Evolutionary conservation across 1,139 yeast genomes (phyloP).

Genomic region (Tardiomyces digboiensis): DNA sequence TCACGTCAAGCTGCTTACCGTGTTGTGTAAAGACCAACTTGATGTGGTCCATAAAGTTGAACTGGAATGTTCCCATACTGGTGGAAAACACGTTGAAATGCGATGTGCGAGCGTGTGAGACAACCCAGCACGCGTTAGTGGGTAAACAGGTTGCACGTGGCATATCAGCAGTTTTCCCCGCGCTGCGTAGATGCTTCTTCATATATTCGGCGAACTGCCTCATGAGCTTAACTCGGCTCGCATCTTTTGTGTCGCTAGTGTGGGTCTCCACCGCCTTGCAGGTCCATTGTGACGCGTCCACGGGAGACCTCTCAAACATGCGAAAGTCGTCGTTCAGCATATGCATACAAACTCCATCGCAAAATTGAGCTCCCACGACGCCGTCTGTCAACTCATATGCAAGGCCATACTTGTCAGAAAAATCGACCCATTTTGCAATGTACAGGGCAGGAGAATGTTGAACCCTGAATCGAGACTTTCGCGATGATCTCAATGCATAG

Average conservation of each 20-base stretch:
- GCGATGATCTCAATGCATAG: slow-evolving; percentile 6
- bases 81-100: slow-evolving; percentile 87
- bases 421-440: slow-evolving; percentile 96
- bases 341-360: slow-evolving; percentile 72
- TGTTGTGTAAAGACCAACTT: slow-evolving; percentile 71
- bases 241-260: slow-evolving; percentile 12
- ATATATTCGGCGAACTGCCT: slow-evolving; percentile 25
- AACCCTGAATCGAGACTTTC: slow-evolving; percentile 6
- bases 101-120: slow-evolving; percentile 27
- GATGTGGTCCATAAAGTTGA: slow-evolving; percentile 92
- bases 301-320: slow-evolving; percentile 8
- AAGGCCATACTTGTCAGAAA: slow-evolving; percentile 91
- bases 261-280: slow-evolving; percentile 6
- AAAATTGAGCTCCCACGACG: slow-evolving; percentile 86
- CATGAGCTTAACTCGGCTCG: slow-evolving; percentile 20
- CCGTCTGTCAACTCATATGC: slow-evolving; percentile 88
- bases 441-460: slow-evolving; percentile 23
- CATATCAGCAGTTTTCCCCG: slow-evolving; percentile 25
- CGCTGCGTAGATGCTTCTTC: slow-evolving; percentile 22
- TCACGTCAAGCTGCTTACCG: slow-evolving; percentile 71
- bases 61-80: slow-evolving; percentile 88
- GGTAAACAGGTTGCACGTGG: slow-evolving; percentile 39
- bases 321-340: slow-evolving; percentile 26
- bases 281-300: slow-evolving; percentile 12
- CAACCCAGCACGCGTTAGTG: slow-evolving; percentile 37